phyloP scores from a whole-genome alignment of 257 asterid genomes.

The Scutellaria baicalensis region DNA sequence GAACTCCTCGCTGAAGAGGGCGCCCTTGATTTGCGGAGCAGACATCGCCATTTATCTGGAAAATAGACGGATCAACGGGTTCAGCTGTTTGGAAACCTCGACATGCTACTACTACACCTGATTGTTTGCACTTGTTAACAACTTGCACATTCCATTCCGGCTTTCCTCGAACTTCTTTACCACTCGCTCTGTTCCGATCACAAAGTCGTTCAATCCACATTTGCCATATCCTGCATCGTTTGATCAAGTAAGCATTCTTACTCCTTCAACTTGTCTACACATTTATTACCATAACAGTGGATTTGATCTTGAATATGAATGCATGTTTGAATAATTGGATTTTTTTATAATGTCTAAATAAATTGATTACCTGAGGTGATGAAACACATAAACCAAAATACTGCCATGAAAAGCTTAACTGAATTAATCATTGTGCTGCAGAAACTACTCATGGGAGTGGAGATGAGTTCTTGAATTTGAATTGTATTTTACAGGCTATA shows the following conservation, averaged over 20 bases:
- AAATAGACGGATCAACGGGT: constrained; percentile 3
- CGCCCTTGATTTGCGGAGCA: neutral
- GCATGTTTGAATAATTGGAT: neutral
- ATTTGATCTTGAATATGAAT: too few species aligned
- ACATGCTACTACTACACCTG: neutral
- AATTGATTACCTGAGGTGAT: constrained; percentile 14
- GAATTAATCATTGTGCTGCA: neutral
- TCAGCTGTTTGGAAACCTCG: constrained; percentile 2
- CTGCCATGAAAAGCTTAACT: neutral
- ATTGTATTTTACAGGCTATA: neutral
- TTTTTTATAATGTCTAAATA: neutral
- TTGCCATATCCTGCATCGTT: constrained; percentile 9
- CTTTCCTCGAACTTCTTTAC: neutral
- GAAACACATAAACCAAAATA: neutral
- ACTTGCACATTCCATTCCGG: constrained; percentile 10
- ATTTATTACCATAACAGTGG: too few species aligned
- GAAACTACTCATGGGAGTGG: neutral
- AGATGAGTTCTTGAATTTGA: neutral
- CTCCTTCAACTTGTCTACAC: too few species aligned
- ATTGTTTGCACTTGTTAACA: constrained; percentile 4
- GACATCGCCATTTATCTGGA: neutral
- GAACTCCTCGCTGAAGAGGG: neutral
- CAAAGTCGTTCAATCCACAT: constrained; percentile 7
- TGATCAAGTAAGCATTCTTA: too few species aligned
- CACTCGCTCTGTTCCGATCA: constrained; percentile 8